Evolutionary conservation across 2,329 filamentous ascomycete genomes (phyloP).

Genomic region (Colletotrichum filicis): DNA sequence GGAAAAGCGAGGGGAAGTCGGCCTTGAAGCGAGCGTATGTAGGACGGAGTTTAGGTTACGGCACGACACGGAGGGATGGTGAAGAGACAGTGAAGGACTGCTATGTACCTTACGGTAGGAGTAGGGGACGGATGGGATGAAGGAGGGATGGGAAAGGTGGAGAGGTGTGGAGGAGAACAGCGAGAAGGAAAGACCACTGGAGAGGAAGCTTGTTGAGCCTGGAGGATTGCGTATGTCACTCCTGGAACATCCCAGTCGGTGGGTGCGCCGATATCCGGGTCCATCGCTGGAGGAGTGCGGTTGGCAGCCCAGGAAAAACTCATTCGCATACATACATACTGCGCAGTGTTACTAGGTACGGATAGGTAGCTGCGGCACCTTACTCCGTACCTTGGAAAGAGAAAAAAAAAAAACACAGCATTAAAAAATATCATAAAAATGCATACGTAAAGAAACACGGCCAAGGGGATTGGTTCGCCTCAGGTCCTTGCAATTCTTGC

Average conservation of each 20-base stretch:
- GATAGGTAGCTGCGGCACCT: not conserved
- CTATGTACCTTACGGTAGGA: not conserved
- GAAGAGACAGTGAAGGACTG: not conserved
- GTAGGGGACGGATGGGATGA: conserved; percentile 5
- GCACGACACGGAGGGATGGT: not conserved
- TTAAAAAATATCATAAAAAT: not conserved
- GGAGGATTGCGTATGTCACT: conserved; percentile 35
- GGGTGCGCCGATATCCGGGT: conserved; percentile 25
- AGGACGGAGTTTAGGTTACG: conserved; percentile 3
- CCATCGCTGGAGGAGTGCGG: not conserved
- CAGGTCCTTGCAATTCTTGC: conserved; percentile 26
- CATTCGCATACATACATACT: no score
- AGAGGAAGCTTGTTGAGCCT: conserved; percentile 26
- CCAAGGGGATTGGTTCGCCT: conserved; percentile 27
- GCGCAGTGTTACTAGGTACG: no score
- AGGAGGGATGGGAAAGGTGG: not conserved
- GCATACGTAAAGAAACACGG: conserved; percentile 11
- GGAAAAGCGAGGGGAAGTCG: conserved; percentile 7
- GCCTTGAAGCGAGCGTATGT: conserved; percentile 14
- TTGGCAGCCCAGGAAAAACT: not conserved
- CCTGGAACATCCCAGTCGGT: conserved; percentile 26
- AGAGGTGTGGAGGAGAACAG: not conserved
- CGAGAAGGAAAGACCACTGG: not conserved
- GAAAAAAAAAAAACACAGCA: not conserved
- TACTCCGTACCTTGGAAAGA: not conserved